Evolutionary conservation across 306 rosid genomes (phyloP), one percentile per base, ranked within the genome.

Genomic region (Rosa lucieae): DNA sequence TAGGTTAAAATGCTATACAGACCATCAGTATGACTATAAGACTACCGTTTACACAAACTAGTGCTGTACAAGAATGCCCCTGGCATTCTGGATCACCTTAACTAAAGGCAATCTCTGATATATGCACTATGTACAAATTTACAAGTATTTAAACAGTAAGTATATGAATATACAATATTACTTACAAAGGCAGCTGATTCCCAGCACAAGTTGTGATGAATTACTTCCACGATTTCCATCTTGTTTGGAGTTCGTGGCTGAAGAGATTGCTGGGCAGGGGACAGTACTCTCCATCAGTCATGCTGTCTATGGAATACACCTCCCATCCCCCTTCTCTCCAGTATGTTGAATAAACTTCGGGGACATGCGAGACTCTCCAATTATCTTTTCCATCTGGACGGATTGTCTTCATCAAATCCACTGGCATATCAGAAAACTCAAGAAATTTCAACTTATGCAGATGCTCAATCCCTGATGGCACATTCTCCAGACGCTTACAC

Each of bases 241-340:
- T 78, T 49, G 51, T 55, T 21, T 62, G 42, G 20, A 70, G 80
- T 37, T 76, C 73, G 21, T 4, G 9, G 43, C 78, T 71, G 15
- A 77, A 44, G 23, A 55, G 11, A 42, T 51, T 72, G 81, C 44
- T 82, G 17, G 85, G 85, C 62, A 82, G 46, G 37, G 85, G 85
- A 72, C 78, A 82, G 58, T 82, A 77, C 82, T 82, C 85, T 29
- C 82, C 85, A 10, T 77, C 82, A 4, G 32, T 71, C 78, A 82
- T 42, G 63, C 82, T 82, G 75, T 77, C 81, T 43, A 82, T 14
- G 37, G 85, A 65, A 49, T 82, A 82, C 12, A 82, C 78, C 58
- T 82, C 76, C 81, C 81, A 71, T 56, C 80, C 86, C 13, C 83
- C 82, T 61, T 79, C 83, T 46, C 72, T 79, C 86, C 86, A 83